Evolutionary conservation across 2,329 filamentous ascomycete genomes (phyloP).

Genomic region (Aspergillus aculeatus): DNA sequence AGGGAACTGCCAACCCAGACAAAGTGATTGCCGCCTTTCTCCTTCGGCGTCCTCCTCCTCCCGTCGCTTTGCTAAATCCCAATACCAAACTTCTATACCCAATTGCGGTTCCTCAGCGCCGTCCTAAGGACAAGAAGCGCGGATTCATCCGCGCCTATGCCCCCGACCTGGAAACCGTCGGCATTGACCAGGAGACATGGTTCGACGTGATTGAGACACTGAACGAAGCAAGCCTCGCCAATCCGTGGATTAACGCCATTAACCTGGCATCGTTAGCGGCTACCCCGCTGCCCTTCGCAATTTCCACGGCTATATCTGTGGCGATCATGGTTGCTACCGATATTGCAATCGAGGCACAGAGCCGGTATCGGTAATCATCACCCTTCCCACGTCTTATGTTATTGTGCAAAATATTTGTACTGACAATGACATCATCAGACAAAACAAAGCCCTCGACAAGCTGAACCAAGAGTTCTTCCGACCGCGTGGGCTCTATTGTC

Average conservation of each 20-base stretch:
- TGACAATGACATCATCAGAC: neutral
- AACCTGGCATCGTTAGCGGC: constrained; percentile 4
- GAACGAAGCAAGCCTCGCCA: constrained; percentile 4
- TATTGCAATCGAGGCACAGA: constrained; percentile 8
- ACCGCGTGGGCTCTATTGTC: constrained; percentile 8
- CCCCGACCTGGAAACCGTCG: neutral
- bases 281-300: neutral
- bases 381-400: neutral
- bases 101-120: constrained; percentile 8
- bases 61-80: neutral
- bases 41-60: neutral
- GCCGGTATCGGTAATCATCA: constrained; percentile 1
- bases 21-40: constrained; percentile 4
- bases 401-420: neutral
- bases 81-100: constrained; percentile 1
- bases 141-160: constrained; percentile 12
- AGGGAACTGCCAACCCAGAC: constrained; percentile 5
- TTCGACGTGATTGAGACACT: constrained; percentile 4
- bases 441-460: constrained; percentile 8
- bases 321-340: constrained; percentile 5
- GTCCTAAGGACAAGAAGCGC: constrained; percentile 2
- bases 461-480: constrained; percentile 11
- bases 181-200: constrained; percentile 5
- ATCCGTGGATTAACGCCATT: constrained; percentile 3
- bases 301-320: constrained; percentile 3